Evolutionary conservation across 345 rosid genomes (phyloP), one percentile per base, ranked within the genome.

Genomic region (Hibiscus tridactylites): DNA sequence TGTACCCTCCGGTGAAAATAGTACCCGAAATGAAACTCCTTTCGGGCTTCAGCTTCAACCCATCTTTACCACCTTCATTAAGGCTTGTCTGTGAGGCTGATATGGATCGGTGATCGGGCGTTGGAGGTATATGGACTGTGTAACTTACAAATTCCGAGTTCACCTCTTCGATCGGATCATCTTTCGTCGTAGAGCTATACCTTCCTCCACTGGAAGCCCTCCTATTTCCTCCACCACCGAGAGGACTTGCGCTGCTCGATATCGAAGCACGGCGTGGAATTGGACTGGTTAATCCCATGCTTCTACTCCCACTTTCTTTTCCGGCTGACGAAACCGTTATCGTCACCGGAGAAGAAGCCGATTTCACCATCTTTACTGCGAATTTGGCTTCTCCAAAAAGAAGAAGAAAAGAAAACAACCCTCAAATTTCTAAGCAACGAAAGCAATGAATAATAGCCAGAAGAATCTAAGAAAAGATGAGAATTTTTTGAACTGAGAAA

Each of bases 71-170:
- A 17, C 78, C 85, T 49, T 78, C 85, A 17, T 52, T 35, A 31
- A 79, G 68, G 77, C 92, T 87, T 3, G 84, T 79, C 9, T 79
- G 85, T 2, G 92, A 90, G 54, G 78, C 67, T 3, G 86, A 81
- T n/a, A 85, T 50, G 13, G 85, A 74, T 65, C 86, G 91, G 74
- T 85, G 90, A 74, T 90, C 96, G 1, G 96, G 91, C 35, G 96
- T 90, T 0, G 91, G 84, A 9, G 96, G 96, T 7, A 90, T 88
- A 26, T 90, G 92, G 53, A 90, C 96, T 0, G 96, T 90, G 73
- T 90, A 90, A 6, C 80, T 70, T n/a, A 90, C 80, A 57, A 79
- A 86, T 24, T 82, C 90, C 4, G 90, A 83, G 33, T 74, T 87
- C 0, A 54, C 31, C 7, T 83, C 89, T 8, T 87, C 85, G 4